These are phyloP conservation scores for Pythium dissotocum DNA, from an alignment of 352 stramenopile species.

Conservation along the genomic window DNA sequence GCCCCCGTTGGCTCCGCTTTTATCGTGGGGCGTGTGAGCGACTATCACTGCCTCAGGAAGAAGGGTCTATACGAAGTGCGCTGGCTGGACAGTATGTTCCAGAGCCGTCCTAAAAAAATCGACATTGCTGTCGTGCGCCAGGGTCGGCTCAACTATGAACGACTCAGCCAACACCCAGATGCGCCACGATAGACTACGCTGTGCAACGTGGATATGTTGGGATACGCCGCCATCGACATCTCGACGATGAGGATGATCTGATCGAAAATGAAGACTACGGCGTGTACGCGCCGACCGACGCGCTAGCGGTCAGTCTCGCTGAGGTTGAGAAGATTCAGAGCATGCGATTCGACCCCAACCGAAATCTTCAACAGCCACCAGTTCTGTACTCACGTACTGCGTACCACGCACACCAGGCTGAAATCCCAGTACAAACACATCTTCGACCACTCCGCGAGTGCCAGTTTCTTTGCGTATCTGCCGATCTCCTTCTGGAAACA, in stretches of 20 bases:
- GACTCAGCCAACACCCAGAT: neutral
- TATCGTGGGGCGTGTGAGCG: no score
- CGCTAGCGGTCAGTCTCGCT: neutral
- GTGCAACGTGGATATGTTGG: no score
- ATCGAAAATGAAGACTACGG: neutral
- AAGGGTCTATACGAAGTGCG: neutral
- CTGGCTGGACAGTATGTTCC: slow-evolving; percentile 4
- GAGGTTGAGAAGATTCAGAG: slow-evolving; percentile 8
- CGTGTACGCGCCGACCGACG: neutral
- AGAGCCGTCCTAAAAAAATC: neutral
- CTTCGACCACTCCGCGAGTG: slow-evolving; percentile 28
- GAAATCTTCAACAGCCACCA: neutral
- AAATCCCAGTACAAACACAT: slow-evolving; percentile 15
- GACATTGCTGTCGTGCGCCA: neutral
- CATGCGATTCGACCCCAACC: neutral
- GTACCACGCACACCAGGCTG: slow-evolving; percentile 18
- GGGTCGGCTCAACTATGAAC: neutral
- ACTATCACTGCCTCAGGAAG: no score
- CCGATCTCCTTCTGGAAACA: slow-evolving; percentile 32
- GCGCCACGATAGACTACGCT: neutral
- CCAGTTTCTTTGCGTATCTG: slow-evolving; percentile 35
- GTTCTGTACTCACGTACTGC: slow-evolving; percentile 5
- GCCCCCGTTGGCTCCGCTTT: no score
- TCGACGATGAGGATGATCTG: neutral
- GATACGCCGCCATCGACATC: neutral